Percentiles rank a stretch among this genome's conserved stretches.
phyloP scores from a whole-genome alignment of 257 asterid species.

The Nicotiana knightiana region DNA sequence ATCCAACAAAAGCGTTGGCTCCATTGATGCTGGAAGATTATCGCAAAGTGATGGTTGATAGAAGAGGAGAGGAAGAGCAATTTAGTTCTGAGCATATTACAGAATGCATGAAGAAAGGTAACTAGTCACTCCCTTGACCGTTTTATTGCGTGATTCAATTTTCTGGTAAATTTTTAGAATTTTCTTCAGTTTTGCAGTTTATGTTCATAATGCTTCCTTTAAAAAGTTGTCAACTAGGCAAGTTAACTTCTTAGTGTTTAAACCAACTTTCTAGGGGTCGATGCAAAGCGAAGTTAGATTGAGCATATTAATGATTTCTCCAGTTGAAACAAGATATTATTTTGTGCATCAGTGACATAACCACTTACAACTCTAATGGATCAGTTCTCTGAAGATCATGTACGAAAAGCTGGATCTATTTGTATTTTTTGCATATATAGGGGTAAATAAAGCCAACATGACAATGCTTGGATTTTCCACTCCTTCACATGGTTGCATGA shows the following conservation, averaged over 20 bases:
- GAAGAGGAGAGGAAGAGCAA: conserved; percentile 77
- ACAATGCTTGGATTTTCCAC: neutral
- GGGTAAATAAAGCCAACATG: neutral
- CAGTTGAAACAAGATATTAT: neutral
- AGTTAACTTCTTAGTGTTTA: neutral
- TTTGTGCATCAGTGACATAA: neutral
- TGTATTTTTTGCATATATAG: neutral
- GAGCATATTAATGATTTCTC: conserved; percentile 1
- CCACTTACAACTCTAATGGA: neutral
- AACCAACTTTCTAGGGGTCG: neutral
- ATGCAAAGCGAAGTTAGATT: neutral
- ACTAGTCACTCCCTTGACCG: neutral
- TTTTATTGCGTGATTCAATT: neutral
- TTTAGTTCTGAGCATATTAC: conserved; percentile 63
- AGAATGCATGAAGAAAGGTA: conserved; percentile 85
- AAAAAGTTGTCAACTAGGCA: neutral
- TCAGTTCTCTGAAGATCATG: neutral
- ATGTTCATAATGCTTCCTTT: neutral
- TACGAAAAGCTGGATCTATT: neutral
- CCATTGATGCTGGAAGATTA: conserved; percentile 87
- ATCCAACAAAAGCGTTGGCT: conserved; percentile 94
- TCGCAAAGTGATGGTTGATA: conserved; percentile 77
- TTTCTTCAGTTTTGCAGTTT: neutral
- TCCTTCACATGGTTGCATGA: neutral
- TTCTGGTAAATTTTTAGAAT: neutral